Conservation (phyloP, 495 filamentous ascomycete genomes). For the Parmelia sp. region DNA sequence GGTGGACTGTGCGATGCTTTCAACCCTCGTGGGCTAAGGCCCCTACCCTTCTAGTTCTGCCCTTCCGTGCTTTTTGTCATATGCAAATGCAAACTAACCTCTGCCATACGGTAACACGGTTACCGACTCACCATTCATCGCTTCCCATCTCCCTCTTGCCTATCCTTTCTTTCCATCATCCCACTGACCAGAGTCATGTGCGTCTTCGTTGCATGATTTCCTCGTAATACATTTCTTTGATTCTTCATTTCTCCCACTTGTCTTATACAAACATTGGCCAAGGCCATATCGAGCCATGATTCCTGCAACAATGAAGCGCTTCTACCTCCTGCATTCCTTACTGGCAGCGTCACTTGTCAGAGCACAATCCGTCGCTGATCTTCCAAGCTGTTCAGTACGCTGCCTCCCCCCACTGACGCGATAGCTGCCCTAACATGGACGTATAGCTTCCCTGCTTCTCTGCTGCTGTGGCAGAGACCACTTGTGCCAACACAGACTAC, state of each 20-base stretch:
- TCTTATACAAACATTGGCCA: not conserved
- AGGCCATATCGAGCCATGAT: not conserved
- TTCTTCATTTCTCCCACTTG: not conserved
- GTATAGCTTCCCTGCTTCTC: conserved; percentile 18
- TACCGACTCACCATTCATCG: not conserved
- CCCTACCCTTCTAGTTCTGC: no score
- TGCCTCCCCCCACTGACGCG: not conserved
- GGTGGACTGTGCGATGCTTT: not conserved
- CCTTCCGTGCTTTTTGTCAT: not conserved
- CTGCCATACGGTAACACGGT: no score
- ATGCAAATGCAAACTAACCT: not conserved
- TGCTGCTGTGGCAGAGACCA: conserved; percentile 11
- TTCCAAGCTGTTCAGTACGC: conserved; percentile 21
- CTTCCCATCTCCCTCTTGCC: not conserved
- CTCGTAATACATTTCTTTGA: no score
- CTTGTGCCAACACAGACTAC: conserved; percentile 16
- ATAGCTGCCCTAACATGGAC: conserved; percentile 7
- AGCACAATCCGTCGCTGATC: conserved; percentile 20
- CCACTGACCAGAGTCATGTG: not conserved
- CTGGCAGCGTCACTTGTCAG: not conserved
- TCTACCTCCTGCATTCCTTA: not conserved
- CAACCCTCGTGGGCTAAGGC: not conserved
- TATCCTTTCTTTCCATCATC: no score
- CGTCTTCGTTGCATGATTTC: not conserved
- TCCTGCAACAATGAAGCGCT: not conserved